Evolutionary conservation across 257 asterid species (phyloP).

Genomic region (Datura wrightii): DNA sequence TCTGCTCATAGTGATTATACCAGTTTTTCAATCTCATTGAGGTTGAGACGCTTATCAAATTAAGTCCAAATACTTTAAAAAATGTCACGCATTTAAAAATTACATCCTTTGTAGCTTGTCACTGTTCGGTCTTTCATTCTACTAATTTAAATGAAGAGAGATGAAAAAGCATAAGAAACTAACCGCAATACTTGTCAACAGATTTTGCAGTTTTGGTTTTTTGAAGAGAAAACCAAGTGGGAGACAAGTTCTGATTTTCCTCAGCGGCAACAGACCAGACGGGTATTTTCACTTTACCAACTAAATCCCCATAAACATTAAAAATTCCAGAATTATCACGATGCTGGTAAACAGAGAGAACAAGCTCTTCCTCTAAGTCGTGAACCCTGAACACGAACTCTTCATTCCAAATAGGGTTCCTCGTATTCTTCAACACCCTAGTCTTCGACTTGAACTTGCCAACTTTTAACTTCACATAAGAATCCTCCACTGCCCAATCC

Average conservation of each 20-base stretch:
- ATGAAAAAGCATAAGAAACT: slow-evolving; percentile 27
- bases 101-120: background rate
- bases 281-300: slow-evolving; percentile 79
- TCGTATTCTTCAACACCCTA: slow-evolving; percentile 54
- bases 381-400: slow-evolving; percentile 76
- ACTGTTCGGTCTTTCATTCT: background rate
- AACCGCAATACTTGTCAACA: slow-evolving; percentile 58
- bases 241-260: slow-evolving; percentile 69
- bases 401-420: slow-evolving; percentile 79
- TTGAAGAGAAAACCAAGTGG: slow-evolving; percentile 79
- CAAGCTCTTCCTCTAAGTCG: slow-evolving; percentile 71
- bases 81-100: background rate
- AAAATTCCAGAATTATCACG: slow-evolving; percentile 65
- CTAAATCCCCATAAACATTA: slow-evolving; percentile 52
- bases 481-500: slow-evolving; percentile 63
- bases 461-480: slow-evolving; percentile 67
- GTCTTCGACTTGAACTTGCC: slow-evolving; percentile 76
- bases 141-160: background rate
- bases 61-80: background rate
- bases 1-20: background rate
- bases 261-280: slow-evolving; percentile 65
- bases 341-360: slow-evolving; percentile 58
- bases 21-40: background rate
- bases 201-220: slow-evolving; percentile 55
- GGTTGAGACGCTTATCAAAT: background rate